Evolutionary conservation across 768 basidiomycete species (phyloP).

Genomic region (Rhizopogon roseolus): DNA sequence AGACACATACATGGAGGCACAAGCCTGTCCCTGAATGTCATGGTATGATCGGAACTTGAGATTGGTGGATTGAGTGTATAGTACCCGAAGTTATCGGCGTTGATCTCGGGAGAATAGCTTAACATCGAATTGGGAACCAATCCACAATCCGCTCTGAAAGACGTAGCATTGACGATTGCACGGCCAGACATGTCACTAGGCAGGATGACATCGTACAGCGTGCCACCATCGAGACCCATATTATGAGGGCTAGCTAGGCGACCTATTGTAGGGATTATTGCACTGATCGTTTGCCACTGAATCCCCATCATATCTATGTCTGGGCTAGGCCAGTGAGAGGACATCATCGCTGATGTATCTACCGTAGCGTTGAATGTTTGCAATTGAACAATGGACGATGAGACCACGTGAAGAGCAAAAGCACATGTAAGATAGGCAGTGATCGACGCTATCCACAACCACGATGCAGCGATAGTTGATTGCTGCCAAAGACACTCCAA

Average conservation of each 20-base stretch:
- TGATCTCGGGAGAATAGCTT: neutral
- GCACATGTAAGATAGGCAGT: slow-evolving; percentile 12
- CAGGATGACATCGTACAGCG: slow-evolving; percentile 8
- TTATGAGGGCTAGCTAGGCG: neutral
- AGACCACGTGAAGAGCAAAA: slow-evolving; percentile 14
- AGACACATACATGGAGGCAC: neutral
- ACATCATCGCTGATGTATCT: neutral
- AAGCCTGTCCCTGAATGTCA: neutral
- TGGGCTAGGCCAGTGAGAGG: slow-evolving; percentile 6
- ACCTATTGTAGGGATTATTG: neutral
- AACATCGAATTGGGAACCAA: slow-evolving; percentile 3
- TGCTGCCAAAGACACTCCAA: slow-evolving; percentile 11
- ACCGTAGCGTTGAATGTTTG: slow-evolving; percentile 7
- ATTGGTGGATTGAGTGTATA: neutral
- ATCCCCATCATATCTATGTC: neutral
- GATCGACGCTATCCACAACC: slow-evolving; percentile 8
- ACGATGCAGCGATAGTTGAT: slow-evolving; percentile 7
- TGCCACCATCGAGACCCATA: slow-evolving; percentile 7
- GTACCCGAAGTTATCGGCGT: neutral
- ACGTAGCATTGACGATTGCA: slow-evolving; percentile 11
- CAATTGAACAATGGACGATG: slow-evolving; percentile 17
- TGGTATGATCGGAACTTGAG: slow-evolving; percentile 1
- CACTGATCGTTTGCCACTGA: neutral
- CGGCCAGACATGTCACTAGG: neutral
- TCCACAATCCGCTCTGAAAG: slow-evolving; percentile 4